Percentiles rank a stretch among this genome's conserved stretches.
Conservation (phyloP, 2,329 filamentous ascomycete species). For the Didymosphaeria variabile region DNA sequence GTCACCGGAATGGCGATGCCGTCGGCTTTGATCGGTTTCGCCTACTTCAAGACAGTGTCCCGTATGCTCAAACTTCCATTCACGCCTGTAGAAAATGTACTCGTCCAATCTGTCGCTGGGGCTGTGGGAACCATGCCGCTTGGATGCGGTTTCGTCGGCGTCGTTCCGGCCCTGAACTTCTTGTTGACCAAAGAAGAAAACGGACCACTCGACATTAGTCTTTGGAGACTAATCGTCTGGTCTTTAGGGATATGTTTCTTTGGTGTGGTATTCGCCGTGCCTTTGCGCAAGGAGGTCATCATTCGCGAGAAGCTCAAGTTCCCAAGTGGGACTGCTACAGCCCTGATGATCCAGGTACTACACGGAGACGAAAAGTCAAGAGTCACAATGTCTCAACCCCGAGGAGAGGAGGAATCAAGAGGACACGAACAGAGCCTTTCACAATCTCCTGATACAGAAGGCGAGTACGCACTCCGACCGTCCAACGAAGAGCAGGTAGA, state of each 20-base stretch:
- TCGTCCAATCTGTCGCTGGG: slow-evolving; percentile 95
- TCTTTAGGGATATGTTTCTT: slow-evolving; percentile 94
- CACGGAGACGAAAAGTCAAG: slow-evolving; percentile 67
- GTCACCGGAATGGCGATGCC: slow-evolving; percentile 96
- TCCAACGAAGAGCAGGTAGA: slow-evolving; percentile 32
- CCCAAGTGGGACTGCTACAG: slow-evolving; percentile 93
- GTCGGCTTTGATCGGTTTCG: slow-evolving; percentile 91
- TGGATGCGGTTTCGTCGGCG: slow-evolving; percentile 93
- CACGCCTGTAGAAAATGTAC: slow-evolving; percentile 92
- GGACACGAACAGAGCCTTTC: slow-evolving; percentile 49
- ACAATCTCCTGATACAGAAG: slow-evolving; percentile 26
- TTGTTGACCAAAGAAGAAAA: slow-evolving; percentile 80
- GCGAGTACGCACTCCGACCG: slow-evolving; percentile 32
- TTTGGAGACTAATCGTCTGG: slow-evolving; percentile 87
- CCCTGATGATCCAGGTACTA: slow-evolving; percentile 88
- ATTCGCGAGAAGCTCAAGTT: slow-evolving; percentile 92
- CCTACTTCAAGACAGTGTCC: slow-evolving; percentile 84
- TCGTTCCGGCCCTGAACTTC: slow-evolving; percentile 91
- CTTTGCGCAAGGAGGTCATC: slow-evolving; percentile 88
- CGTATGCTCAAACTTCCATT: slow-evolving; percentile 81
- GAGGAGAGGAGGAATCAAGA: slow-evolving; percentile 29
- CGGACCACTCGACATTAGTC: slow-evolving; percentile 75
- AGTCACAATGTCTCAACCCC: slow-evolving; percentile 14
- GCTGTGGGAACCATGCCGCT: slow-evolving; percentile 97
- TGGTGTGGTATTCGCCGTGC: slow-evolving; percentile 95